A percentile compares a stretch with the other conserved stretches of the same genome.
Evolutionary conservation across 768 basidiomycete genomes (phyloP).

Genomic region (Calocybe gangraenosa): DNA sequence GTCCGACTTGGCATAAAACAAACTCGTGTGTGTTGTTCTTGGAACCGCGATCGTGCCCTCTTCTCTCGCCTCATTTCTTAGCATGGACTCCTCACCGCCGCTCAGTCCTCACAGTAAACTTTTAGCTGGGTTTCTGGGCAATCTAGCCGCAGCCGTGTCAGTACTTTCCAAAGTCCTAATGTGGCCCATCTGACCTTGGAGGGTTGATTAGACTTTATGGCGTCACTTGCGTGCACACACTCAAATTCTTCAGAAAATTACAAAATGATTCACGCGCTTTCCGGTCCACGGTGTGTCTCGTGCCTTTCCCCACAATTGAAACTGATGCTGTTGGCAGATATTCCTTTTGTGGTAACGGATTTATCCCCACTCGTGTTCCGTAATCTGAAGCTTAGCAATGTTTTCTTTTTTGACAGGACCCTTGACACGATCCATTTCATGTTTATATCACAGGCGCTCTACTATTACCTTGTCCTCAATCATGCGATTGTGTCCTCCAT

Average conservation of each 20-base stretch:
- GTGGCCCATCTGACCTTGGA: background rate
- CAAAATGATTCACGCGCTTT: background rate
- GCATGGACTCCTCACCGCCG: background rate
- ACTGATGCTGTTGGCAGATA: background rate
- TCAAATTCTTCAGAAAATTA: slow-evolving; percentile 1
- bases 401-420: slow-evolving; percentile 32
- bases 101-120: background rate
- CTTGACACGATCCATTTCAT: slow-evolving; percentile 7
- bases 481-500: slow-evolving; percentile 1
- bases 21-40: too few relatives aligned
- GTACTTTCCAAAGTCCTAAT: background rate
- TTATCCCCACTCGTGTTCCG: background rate
- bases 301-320: background rate
- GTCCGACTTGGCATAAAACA: too few relatives aligned
- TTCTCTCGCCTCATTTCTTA: background rate
- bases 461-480: slow-evolving; percentile 10
- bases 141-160: background rate
- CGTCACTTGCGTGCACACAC: slow-evolving; percentile 2
- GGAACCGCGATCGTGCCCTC: too few relatives aligned
- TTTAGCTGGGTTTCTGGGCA: slow-evolving; percentile 3
- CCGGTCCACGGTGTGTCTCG: background rate
- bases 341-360: slow-evolving; percentile 5
- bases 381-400: background rate
- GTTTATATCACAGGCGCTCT: slow-evolving; percentile 9
- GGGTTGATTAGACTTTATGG: slow-evolving; percentile 2